Evolutionary conservation across 1,284 basidiomycete genomes (phyloP), one percentile per base, ranked within the genome.

Genomic region (Ustilago vetiveriae): DNA sequence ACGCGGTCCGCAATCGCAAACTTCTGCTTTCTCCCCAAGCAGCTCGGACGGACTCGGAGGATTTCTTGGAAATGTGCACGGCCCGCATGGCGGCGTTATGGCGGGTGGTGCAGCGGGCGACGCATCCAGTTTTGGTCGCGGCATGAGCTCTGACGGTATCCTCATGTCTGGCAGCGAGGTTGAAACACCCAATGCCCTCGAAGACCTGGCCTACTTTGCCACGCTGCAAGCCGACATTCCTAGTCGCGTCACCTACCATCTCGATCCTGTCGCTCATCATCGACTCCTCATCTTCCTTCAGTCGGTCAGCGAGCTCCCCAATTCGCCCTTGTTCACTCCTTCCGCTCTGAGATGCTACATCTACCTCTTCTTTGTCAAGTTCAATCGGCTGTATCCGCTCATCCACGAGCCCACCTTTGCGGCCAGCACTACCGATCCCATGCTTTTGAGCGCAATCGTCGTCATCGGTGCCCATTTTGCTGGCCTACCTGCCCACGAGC

Each of bases 401-500:
- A 60, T 76, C 14, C 74, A 76, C 42, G 62, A 72, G 43, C 72
- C 72, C 10, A 75, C 72, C 3, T 76, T 76, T 29, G 48, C 65
- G 3, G 57, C 72, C 36, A 71, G 66, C 37, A 62, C 60, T 32
- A 69, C 72, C 19, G 72, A 72, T 33, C 69, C 72, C 7, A 72
- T 72, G 64, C 58, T 76, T 0, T 55, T 76, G 17, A 67, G 64
- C 29, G 74, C 74, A 23, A 70, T 75, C 37, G 49, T 76, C 27
- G 72, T 76, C 9, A 66, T 68, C 30, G 74, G 74, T 27, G 60
- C 69, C 3, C 69, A 76, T 37, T 76, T 72, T 57, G 72, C 74
- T 13, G 72, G 58, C 16, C 50, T 64, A n/a, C 57, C 68, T 5
- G 72, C 72, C 11, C 63, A 75, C 45, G 62, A 72, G 11, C 55